Base-by-base conservation (phyloP, 768 basidiomycete genomes). In the Russula sp. region DNA sequence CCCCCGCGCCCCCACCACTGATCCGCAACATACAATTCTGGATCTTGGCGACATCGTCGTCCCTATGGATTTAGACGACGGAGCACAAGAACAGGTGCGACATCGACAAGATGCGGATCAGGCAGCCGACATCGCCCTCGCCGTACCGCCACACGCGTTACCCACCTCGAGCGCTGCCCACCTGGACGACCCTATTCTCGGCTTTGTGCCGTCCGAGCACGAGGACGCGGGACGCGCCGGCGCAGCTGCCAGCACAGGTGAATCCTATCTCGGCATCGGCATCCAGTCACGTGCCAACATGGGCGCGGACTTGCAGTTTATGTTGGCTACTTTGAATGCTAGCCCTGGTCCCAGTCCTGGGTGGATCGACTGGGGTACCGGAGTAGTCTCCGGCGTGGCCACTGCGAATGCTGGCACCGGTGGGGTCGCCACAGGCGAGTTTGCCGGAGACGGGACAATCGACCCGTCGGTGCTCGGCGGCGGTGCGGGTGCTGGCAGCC, bases 391-490 rank as follows among this genome's bases (percentile, higher is more conserved):
- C 18, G 11, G 57, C 31, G 27, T 18, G 8, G 4, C 11, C 20
- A 27, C 14, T 47, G 10, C 52, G 2, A 47, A 22, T 4, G 20
- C 37, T 22, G 40, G 40, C 49, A 39, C 35, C 10, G 31, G 22
- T 22, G 37, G 45, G 20, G 44, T 9, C 6, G 14, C 18, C n/a
- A 44, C 27, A 13, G 27, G 39, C 6, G 63, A 64, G 35, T 52
- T 60, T 14, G 42, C 37, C 8, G 66, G 66, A 1, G 48, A 65
- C 6, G 63, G 66, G 11, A 67, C 66, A 42, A 67, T 67, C 22
- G 63, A 62, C 42, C 66, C 66, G 1, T 61, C 66, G 4, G 37
- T 67, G 2, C 66, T 67, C 6, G 57, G 59, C 22, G 51, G 63
- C 0, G 10, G 16, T 7, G 14, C 6, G 6, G 39, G 39, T 57